Conservation (phyloP, 2,329 filamentous ascomycete genomes). For the Kalmusia sp. region DNA sequence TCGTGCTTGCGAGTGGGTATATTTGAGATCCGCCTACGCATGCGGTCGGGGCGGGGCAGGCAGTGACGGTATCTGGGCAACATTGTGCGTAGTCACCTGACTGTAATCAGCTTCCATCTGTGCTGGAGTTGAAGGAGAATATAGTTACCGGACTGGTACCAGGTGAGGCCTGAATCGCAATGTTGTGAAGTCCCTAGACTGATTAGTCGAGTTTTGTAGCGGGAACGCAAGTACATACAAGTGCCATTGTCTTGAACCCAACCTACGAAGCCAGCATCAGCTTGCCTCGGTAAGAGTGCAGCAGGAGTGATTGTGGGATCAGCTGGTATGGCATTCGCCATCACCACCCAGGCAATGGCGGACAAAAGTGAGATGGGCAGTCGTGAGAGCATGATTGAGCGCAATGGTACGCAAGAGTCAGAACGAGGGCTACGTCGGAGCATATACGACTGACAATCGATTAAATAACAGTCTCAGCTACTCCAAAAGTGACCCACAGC, state of each 20-base stretch:
- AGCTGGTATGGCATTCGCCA: conserved; percentile 26
- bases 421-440: background rate
- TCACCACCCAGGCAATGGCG: conserved; percentile 15
- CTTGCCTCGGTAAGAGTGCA: conserved; percentile 36
- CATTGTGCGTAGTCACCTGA: conserved; percentile 36
- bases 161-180: conserved; percentile 33
- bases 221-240: conserved; percentile 31
- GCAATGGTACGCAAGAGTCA: background rate
- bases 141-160: conserved; percentile 32
- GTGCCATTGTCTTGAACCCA: conserved; percentile 26
- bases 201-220: conserved; percentile 12
- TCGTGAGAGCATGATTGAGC: conserved; percentile 22
- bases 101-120: background rate
- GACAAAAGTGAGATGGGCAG: conserved; percentile 20
- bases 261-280: conserved; percentile 32
- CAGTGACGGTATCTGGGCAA: conserved; percentile 29
- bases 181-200: conserved; percentile 27
- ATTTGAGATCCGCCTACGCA: conserved; percentile 35
- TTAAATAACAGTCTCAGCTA: conserved; percentile 1
- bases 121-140: background rate
- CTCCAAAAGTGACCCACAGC: conserved; percentile 3
- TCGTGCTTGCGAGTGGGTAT: conserved; percentile 28
- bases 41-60: conserved; percentile 34
- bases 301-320: conserved; percentile 40
- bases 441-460: background rate